These are phyloP conservation scores for Rhizopus stolonifer DNA, from an alignment of 371 early-diverging fungal species.

Conservation along the genomic window DNA sequence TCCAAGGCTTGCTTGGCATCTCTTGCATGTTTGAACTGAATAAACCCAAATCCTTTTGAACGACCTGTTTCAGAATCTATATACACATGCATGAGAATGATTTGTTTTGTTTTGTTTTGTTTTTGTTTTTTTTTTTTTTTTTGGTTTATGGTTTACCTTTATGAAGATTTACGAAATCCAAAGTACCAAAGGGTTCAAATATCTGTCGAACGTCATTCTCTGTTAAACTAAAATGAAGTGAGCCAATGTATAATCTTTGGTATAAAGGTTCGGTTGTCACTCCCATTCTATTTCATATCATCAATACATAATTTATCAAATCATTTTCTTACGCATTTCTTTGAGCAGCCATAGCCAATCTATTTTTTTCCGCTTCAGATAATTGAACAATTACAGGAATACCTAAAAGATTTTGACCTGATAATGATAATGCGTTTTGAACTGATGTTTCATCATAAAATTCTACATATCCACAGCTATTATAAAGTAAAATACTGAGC, in stretches of 20 bases:
- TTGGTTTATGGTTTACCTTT: no score
- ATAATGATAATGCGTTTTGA: conserved; percentile 78
- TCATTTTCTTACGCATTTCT: conserved; percentile 59
- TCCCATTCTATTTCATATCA: conserved; percentile 28
- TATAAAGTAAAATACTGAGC: no score
- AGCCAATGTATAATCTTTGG: conserved; percentile 81
- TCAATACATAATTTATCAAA: no score
- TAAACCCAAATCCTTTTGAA: conserved; percentile 85
- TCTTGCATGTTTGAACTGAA: conserved; percentile 70
- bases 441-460: conserved; percentile 89
- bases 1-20: conserved; percentile 84
- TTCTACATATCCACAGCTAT: conserved; percentile 88
- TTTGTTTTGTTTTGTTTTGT: no score
- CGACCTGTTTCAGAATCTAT: conserved; percentile 78
- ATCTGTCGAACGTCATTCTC: conserved; percentile 82
- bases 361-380: conserved; percentile 94
- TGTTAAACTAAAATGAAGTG: conserved; percentile 77
- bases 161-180: conserved; percentile 83
- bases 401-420: conserved; percentile 90
- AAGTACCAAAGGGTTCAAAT: conserved; percentile 86
- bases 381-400: conserved; percentile 91
- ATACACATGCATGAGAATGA: no score
- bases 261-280: conserved; percentile 49
- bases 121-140: no score
- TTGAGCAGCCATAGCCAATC: conserved; percentile 61